A percentile compares a stretch with the other conserved stretches of the same genome.
Evolutionary conservation across 176 grass and related monocot species (phyloP).

Genomic region (Bothriochloa decipiens): DNA sequence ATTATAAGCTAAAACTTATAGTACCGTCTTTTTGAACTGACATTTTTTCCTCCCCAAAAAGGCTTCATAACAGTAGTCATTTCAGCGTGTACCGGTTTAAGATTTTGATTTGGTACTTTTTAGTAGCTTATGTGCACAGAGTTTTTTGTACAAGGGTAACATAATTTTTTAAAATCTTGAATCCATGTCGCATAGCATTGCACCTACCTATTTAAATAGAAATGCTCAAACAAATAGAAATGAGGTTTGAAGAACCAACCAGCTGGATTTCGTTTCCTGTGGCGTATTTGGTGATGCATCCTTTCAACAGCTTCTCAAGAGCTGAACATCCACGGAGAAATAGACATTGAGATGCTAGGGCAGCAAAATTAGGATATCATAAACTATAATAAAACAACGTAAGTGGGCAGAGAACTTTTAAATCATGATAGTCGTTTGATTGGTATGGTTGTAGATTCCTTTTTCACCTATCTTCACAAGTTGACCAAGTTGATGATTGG

Average conservation of each 20-base stretch:
- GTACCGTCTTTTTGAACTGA: not conserved
- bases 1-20: not conserved
- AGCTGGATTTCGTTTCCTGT: slow-evolving; percentile 75
- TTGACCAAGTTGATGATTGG: not conserved
- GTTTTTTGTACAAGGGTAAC: not conserved
- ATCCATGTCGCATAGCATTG: not conserved
- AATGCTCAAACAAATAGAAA: not conserved
- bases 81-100: not conserved
- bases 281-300: slow-evolving; percentile 60
- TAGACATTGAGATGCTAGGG: not conserved
- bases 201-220: not conserved
- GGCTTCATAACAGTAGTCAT: not conserved
- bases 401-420: not conserved
- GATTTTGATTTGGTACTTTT: not conserved
- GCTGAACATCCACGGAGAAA: slow-evolving; percentile 50
- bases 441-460: not conserved
- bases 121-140: not conserved
- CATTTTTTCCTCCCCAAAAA: not conserved
- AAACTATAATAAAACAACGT: not conserved
- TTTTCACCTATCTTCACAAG: not conserved
- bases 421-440: not conserved
- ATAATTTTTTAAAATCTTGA: not conserved
- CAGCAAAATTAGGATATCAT: not conserved
- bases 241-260: slow-evolving; percentile 44
- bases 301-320: slow-evolving; percentile 67